Conservation (phyloP, 768 basidiomycete genomes). For the Trametes cubensis region DNA sequence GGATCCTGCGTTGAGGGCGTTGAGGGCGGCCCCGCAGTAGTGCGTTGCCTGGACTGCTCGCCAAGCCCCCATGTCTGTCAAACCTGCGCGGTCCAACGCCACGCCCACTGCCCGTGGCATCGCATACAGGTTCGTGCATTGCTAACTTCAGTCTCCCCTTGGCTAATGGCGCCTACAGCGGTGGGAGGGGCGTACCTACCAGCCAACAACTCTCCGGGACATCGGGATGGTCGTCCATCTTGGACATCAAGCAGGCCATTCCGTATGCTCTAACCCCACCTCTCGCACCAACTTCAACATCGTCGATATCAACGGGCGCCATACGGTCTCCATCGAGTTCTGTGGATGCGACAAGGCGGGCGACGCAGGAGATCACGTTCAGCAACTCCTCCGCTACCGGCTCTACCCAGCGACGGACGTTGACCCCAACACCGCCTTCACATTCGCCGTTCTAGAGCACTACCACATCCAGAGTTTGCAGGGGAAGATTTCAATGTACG, state of each 20-base stretch:
- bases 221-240: no score
- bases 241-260: no score
- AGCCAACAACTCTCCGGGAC: background rate
- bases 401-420: constrained; percentile 37
- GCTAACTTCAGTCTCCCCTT: no score
- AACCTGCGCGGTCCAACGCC: background rate
- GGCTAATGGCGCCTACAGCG: background rate
- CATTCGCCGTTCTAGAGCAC: no score
- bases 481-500: no score
- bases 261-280: background rate
- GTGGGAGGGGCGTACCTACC: background rate
- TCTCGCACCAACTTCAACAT: constrained; percentile 20
- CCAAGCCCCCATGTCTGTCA: background rate
- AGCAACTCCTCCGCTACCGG: constrained; percentile 36
- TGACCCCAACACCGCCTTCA: no score
- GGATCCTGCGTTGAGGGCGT: background rate
- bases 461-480: no score
- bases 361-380: background rate
- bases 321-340: constrained; percentile 27
- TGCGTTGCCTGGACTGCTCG: background rate
- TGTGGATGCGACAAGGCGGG: constrained; percentile 29
- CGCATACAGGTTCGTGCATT: background rate
- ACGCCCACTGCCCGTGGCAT: background rate
- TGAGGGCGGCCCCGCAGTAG: background rate
- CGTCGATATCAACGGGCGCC: constrained; percentile 33